Conservation (phyloP, 805 yeast genomes). For the Wickerhamomyces mucosus region DNA sequence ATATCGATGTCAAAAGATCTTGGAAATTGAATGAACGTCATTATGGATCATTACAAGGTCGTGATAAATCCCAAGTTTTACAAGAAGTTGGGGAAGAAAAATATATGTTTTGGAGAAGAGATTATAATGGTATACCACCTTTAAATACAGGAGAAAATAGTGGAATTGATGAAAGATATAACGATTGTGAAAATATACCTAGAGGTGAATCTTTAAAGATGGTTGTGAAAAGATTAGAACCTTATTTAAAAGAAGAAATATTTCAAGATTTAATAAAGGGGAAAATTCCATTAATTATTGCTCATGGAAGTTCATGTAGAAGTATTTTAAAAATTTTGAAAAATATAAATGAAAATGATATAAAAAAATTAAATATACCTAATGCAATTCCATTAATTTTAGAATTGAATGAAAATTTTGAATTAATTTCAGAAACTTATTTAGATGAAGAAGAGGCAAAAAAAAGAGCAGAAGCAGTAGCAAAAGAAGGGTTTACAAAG, state of each 20-base stretch:
- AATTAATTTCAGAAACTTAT: constrained; percentile 44
- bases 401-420: constrained; percentile 44
- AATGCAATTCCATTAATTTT: constrained; percentile 75
- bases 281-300: constrained; percentile 58
- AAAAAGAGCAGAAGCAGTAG: constrained; percentile 71
- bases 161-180: constrained; percentile 25
- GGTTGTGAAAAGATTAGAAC: constrained; percentile 59
- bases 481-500: constrained; percentile 64
- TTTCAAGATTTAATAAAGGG: constrained; percentile 40
- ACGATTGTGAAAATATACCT: constrained; percentile 41
- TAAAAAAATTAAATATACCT: constrained; percentile 69
- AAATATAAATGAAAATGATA: constrained; percentile 54
- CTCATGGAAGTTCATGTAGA: constrained; percentile 78
- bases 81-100: constrained; percentile 59
- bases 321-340: constrained; percentile 64
- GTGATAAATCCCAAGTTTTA: constrained; percentile 58
- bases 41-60: constrained; percentile 76
- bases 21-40: constrained; percentile 84
- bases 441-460: constrained; percentile 76
- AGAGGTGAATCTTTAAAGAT: constrained; percentile 64
- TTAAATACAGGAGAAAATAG: constrained; percentile 29
- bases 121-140: constrained; percentile 67
- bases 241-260: constrained; percentile 43
- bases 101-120: constrained; percentile 75
- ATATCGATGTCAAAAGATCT: constrained; percentile 47